These are phyloP conservation scores for Prototheca cutis DNA, from an alignment of 163 green algal species.

Conservation along the genomic window DNA sequence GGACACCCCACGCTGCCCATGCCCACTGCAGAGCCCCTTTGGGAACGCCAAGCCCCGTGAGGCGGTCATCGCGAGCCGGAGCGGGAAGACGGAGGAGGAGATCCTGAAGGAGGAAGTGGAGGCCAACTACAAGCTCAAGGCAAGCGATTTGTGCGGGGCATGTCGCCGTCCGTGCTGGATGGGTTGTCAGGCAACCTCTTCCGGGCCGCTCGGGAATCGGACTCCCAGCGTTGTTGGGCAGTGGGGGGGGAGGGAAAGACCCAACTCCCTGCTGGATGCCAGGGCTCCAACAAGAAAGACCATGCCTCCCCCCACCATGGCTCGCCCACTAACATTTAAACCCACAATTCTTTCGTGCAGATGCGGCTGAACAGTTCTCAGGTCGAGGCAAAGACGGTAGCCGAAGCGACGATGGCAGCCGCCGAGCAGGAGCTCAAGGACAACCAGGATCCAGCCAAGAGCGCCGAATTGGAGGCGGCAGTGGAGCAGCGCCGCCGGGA, in stretches of 20 bases:
- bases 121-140: conserved; percentile 40
- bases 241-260: background rate
- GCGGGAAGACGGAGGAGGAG: conserved; percentile 55
- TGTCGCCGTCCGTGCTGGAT: too few species aligned
- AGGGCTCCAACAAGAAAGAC: too few species aligned
- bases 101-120: conserved; percentile 49
- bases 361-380: conserved; percentile 50
- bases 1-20: too few species aligned
- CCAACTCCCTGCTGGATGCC: background rate
- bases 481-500: conserved; percentile 22
- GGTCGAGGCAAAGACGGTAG: conserved; percentile 41
- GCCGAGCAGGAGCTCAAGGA: conserved; percentile 27
- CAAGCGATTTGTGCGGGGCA: too few species aligned
- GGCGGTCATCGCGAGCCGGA: conserved; percentile 40
- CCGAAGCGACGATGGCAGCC: conserved; percentile 42
- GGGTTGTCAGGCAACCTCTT: too few species aligned
- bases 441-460: conserved; percentile 29
- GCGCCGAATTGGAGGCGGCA: conserved; percentile 25
- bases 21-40: background rate
- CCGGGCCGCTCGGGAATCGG: too few species aligned
- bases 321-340: too few species aligned
- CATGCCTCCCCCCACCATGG: too few species aligned
- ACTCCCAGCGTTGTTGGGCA: background rate
- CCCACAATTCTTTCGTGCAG: conserved; percentile 32
- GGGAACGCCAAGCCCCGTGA: conserved; percentile 65